Evolutionary conservation across 108 stramenopile species (phyloP), one percentile per base, ranked within the genome.

Genomic region (Aurantiochytrium sp.): DNA sequence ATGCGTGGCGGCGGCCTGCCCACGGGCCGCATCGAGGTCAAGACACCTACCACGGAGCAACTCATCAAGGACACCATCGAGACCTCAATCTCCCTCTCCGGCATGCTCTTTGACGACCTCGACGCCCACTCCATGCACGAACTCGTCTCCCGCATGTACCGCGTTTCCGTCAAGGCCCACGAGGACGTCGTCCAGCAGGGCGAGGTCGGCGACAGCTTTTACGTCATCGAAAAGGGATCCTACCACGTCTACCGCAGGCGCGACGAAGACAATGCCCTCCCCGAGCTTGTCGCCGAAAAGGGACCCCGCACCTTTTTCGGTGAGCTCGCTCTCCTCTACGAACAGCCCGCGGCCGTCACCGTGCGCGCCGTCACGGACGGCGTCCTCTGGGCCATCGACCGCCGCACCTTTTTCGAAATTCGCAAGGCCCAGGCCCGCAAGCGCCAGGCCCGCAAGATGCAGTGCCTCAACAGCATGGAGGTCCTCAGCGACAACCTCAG

Each of bases 351-450:
- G 12, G 19, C 18, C 6, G 76, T 83, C 12, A 83, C 76, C 18
- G 76, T 83, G 19, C 76, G 76, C n/a, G 76, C 76, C 25, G 76
- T 83, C 51, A 83, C 76, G 49, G 76, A 83, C 28, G 76, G 76
- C 51, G 76, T 83, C 49, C 28, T 83, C 2, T 83, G 76, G 76
- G 45, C 76, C 49, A 83, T 83, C n/a, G 45, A 47, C 25, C 76
- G 76, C 49, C 76, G 28, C n/a, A 53, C 76, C 12, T 83, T 83
- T 53, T 83, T 83, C 51, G 76, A 83, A 45, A 83, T 83, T 35
- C 76, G 76, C 76, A 83, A 83, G 28, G 76, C 76, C 49, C 76
- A 83, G 76, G 76, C 76, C n/a, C 45, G 76, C 3, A 83, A 83
- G 51, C 45, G 76, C 49, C 76, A 83, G 4, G 76, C 49, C 45